phyloP scores from a whole-genome alignment of 129 eudicot genomes.

The Chrysanthemum seticuspe region DNA sequence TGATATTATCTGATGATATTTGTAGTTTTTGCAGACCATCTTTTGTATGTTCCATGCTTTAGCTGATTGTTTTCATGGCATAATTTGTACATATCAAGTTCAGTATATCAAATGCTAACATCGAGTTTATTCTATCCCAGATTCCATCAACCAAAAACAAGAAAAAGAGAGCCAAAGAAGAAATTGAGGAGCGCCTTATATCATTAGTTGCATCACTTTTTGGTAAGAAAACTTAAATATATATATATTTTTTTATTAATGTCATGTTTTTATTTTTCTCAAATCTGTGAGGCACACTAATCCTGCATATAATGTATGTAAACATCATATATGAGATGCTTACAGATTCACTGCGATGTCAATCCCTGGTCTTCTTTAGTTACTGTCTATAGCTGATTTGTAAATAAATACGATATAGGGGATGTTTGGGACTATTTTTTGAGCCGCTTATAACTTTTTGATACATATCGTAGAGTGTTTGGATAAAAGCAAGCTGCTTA shows the following conservation, averaged over 20 bases:
- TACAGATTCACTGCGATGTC: neutral
- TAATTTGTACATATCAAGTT: neutral
- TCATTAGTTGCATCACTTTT: slow-evolving; percentile 91
- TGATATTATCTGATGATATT: neutral
- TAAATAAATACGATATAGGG: neutral
- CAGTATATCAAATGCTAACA: neutral
- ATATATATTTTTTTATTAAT: neutral
- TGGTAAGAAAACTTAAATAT: slow-evolving; percentile 60
- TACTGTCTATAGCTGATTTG: neutral
- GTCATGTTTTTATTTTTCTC: neutral
- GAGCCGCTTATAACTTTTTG: no score
- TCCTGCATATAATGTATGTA: neutral
- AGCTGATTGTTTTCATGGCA: slow-evolving; percentile 6
- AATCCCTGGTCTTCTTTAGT: neutral
- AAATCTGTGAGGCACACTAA: neutral
- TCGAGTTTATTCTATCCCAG: slow-evolving; percentile 37
- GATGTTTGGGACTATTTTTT: neutral
- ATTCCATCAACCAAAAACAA: slow-evolving; percentile 83
- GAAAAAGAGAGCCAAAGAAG: slow-evolving; percentile 77
- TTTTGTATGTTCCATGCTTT: slow-evolving; percentile 11
- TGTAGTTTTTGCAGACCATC: neutral
- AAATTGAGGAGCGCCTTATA: slow-evolving; percentile 90
- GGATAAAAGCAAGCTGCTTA: no score
- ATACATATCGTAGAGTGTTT: no score
- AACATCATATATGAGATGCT: neutral